phyloP scores from a whole-genome alignment of 2,329 filamentous ascomycete species.

The Lachnellula subtilissima region DNA sequence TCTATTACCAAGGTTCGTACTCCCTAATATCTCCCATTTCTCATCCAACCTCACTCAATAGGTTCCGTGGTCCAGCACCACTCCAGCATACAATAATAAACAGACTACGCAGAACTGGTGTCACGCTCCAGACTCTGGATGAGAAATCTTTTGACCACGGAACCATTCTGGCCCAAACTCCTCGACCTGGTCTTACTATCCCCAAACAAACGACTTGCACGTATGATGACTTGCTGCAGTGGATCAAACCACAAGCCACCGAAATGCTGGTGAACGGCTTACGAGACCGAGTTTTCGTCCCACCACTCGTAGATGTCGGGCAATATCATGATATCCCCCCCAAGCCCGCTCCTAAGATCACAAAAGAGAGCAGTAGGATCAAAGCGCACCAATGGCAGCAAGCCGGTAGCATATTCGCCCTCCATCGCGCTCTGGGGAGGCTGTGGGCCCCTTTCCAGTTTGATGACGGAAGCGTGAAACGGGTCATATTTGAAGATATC shows the following conservation, averaged over 20 bases:
- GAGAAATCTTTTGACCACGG: constrained; percentile 73
- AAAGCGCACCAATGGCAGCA: constrained; percentile 50
- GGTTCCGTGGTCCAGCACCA: constrained; percentile 79
- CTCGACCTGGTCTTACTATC: constrained; percentile 49
- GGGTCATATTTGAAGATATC: constrained; percentile 24
- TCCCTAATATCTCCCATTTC: background rate
- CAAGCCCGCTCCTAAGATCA: constrained; percentile 68
- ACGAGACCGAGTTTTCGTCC: constrained; percentile 57
- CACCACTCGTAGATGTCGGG: constrained; percentile 45
- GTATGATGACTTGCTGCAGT: constrained; percentile 44
- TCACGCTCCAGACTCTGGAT: constrained; percentile 85
- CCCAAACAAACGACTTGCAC: constrained; percentile 43
- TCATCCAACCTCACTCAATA: constrained; percentile 30
- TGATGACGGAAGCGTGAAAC: constrained; percentile 14
- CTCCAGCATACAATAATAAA: constrained; percentile 77
- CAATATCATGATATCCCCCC: constrained; percentile 28
- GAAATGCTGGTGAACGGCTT: constrained; percentile 66
- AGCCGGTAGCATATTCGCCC: constrained; percentile 49
- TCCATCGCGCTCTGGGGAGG: constrained; percentile 56
- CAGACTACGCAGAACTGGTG: constrained; percentile 57
- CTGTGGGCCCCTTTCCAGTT: constrained; percentile 53
- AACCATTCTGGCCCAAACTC: constrained; percentile 65
- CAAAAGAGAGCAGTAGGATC: constrained; percentile 56
- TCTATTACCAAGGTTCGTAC: constrained; percentile 68
- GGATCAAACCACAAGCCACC: constrained; percentile 62